Conservation (phyloP, 306 rosid species). For the Acacia confusa region DNA sequence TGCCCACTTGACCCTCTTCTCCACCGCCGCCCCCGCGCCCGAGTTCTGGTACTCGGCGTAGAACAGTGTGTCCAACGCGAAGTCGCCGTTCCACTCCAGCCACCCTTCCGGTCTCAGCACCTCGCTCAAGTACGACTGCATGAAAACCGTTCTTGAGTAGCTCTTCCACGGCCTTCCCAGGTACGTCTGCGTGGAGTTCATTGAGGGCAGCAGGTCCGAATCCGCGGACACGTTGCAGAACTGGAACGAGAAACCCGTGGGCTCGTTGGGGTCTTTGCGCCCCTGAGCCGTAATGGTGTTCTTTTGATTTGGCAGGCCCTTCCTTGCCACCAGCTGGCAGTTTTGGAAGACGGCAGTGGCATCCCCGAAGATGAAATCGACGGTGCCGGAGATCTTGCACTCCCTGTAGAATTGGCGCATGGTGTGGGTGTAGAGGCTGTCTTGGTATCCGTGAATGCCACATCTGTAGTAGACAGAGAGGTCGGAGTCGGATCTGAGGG, state of each 20-base stretch:
- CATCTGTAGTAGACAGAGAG: slow-evolving; percentile 62
- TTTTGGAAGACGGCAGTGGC: slow-evolving; percentile 72
- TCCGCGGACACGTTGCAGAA: slow-evolving; percentile 66
- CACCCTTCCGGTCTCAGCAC: slow-evolving; percentile 66
- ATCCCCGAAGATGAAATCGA: slow-evolving; percentile 70
- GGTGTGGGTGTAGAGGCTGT: slow-evolving; percentile 63
- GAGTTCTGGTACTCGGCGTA: slow-evolving; percentile 60
- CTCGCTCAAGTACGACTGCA: slow-evolving; percentile 52
- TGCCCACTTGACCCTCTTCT: slow-evolving; percentile 53
- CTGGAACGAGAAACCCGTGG: slow-evolving; percentile 73
- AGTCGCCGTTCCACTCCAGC: slow-evolving; percentile 61
- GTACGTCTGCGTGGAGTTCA: slow-evolving; percentile 49
- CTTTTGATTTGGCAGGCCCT: slow-evolving; percentile 52
- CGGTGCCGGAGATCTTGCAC: slow-evolving; percentile 66
- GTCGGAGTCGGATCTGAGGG: slow-evolving; percentile 68
- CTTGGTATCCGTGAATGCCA: slow-evolving; percentile 59
- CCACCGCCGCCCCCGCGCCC: slow-evolving; percentile 53
- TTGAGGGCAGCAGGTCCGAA: slow-evolving; percentile 29
- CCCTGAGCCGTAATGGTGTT: slow-evolving; percentile 82
- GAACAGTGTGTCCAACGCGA: slow-evolving; percentile 51
- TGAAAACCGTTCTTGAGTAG: slow-evolving; percentile 53
- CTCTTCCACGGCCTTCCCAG: slow-evolving; percentile 76
- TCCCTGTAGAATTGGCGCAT: slow-evolving; percentile 77
- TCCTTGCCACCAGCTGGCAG: slow-evolving; percentile 47
- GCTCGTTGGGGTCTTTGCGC: slow-evolving; percentile 33